phyloP scores from a whole-genome alignment of 495 filamentous ascomycete genomes.

The Penicillium samsonianum region DNA sequence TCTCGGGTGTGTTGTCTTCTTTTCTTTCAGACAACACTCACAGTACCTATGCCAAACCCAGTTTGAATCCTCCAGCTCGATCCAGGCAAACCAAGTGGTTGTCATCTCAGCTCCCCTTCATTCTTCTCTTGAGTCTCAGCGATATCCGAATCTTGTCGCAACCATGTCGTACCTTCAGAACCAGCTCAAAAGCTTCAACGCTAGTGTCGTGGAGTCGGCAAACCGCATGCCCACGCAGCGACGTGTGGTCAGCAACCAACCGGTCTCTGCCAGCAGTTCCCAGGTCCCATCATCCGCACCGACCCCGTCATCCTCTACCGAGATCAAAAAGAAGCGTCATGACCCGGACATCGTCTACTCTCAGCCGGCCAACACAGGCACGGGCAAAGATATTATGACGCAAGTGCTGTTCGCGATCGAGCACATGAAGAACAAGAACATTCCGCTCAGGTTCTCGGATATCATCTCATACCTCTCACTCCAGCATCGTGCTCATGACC shows the following conservation, averaged over 20 bases:
- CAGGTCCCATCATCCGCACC: slow-evolving; percentile 44
- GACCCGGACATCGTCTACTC: slow-evolving; percentile 66
- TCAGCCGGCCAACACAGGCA: slow-evolving; percentile 75
- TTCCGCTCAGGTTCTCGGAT: slow-evolving; percentile 68
- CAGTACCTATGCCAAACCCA: background rate
- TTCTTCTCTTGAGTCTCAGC: slow-evolving; percentile 1
- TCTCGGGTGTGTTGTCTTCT: background rate
- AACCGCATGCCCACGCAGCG: slow-evolving; percentile 46
- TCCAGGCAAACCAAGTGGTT: background rate
- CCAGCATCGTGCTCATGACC: slow-evolving; percentile 51
- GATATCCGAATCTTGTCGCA: slow-evolving; percentile 10
- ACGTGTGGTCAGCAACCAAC: slow-evolving; percentile 39
- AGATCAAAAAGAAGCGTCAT: slow-evolving; percentile 61
- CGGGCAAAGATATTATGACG: slow-evolving; percentile 76
- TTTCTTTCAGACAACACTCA: background rate
- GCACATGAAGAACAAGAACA: slow-evolving; percentile 76
- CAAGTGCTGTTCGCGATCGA: slow-evolving; percentile 81
- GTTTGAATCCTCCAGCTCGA: background rate
- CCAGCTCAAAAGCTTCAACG: slow-evolving; percentile 51
- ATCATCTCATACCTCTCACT: slow-evolving; percentile 76
- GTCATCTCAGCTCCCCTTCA: background rate
- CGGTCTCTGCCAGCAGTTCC: slow-evolving; percentile 37
- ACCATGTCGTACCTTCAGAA: slow-evolving; percentile 51
- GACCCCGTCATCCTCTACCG: slow-evolving; percentile 41
- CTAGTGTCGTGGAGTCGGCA: slow-evolving; percentile 47